Percentiles rank a stretch among this genome's conserved stretches.
These are phyloP conservation scores for Rhizopogon vulgaris DNA, from an alignment of 768 basidiomycete species.

Conservation along the genomic window DNA sequence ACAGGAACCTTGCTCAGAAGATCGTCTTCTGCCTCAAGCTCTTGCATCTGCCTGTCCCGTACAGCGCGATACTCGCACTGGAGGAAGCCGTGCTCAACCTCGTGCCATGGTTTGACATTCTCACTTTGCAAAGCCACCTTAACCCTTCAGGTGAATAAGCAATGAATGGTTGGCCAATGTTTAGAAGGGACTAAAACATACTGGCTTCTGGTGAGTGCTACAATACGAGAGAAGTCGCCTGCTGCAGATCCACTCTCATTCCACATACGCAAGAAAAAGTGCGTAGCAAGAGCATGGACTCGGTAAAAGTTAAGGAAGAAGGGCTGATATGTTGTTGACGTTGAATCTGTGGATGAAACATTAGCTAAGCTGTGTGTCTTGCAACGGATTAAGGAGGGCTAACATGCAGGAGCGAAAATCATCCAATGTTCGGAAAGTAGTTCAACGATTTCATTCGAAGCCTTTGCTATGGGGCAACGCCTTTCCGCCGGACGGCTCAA, in stretches of 20 bases:
- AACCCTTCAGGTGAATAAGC: slow-evolving; percentile 39
- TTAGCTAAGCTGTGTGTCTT: background rate
- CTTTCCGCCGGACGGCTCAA: slow-evolving; percentile 65
- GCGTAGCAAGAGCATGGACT: slow-evolving; percentile 74
- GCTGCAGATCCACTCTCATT: slow-evolving; percentile 73
- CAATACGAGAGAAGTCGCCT: slow-evolving; percentile 74
- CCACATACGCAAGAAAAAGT: slow-evolving; percentile 93
- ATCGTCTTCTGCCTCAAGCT: slow-evolving; percentile 85
- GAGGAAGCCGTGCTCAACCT: slow-evolving; percentile 75
- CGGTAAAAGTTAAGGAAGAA: slow-evolving; percentile 83
- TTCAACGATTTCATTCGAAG: slow-evolving; percentile 82
- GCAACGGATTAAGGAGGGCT: slow-evolving; percentile 17
- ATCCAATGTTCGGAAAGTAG: slow-evolving; percentile 81
- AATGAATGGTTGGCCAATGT: slow-evolving; percentile 5
- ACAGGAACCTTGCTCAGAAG: slow-evolving; percentile 80
- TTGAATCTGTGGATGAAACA: slow-evolving; percentile 44
- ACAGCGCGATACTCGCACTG: slow-evolving; percentile 83
- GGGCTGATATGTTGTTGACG: slow-evolving; percentile 76
- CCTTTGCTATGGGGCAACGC: slow-evolving; percentile 77
- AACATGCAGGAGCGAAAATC: slow-evolving; percentile 82
- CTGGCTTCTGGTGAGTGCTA: slow-evolving; percentile 79
- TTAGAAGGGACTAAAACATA: slow-evolving; percentile 32
- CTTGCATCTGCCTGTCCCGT: slow-evolving; percentile 84
- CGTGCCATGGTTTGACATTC: slow-evolving; percentile 73
- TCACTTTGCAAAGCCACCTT: slow-evolving; percentile 72